Conservation (phyloP, 2,329 filamentous ascomycete genomes). For the Magnaporthiopsis incrustans region DNA sequence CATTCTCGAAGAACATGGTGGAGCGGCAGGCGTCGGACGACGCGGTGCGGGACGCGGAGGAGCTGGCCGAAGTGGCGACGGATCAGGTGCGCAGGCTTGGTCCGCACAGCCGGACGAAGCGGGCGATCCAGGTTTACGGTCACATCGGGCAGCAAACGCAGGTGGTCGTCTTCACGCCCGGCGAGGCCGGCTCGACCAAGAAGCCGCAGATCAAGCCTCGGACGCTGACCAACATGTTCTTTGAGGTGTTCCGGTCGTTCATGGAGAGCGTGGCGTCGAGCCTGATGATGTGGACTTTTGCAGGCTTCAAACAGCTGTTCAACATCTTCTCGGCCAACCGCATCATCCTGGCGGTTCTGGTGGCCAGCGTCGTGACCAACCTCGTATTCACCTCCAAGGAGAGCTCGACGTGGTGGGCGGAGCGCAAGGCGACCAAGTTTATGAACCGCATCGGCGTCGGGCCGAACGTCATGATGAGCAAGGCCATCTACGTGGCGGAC, state of each 20-base stretch:
- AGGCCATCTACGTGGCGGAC: constrained; percentile 75
- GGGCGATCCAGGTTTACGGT: constrained; percentile 73
- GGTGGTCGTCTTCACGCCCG: constrained; percentile 51
- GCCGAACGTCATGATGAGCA: constrained; percentile 74
- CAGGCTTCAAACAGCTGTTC: constrained; percentile 55
- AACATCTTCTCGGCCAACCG: constrained; percentile 65
- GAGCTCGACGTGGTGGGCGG: constrained; percentile 73
- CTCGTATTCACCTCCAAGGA: constrained; percentile 66
- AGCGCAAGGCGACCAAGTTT: constrained; percentile 70
- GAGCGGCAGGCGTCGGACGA: constrained; percentile 69
- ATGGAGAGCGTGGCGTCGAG: constrained; percentile 67
- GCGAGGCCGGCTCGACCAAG: constrained; percentile 29
- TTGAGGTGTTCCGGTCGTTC: constrained; percentile 66
- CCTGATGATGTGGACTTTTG: constrained; percentile 70
- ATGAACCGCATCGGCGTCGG: constrained; percentile 75
- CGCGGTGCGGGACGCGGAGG: constrained; percentile 61
- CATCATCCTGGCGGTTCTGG: constrained; percentile 62
- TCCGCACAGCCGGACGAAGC: constrained; percentile 64
- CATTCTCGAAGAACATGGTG: constrained; percentile 52
- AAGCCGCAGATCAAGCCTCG: constrained; percentile 54
- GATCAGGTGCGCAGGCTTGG: constrained; percentile 72
- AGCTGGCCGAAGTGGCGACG: constrained; percentile 66
- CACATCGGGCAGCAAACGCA: constrained; percentile 62
- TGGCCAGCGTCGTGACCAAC: constrained; percentile 64
- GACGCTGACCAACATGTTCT: constrained; percentile 59